phyloP scores from a whole-genome alignment of 2,329 filamentous ascomycete species.

The Fusarium virguliforme region DNA sequence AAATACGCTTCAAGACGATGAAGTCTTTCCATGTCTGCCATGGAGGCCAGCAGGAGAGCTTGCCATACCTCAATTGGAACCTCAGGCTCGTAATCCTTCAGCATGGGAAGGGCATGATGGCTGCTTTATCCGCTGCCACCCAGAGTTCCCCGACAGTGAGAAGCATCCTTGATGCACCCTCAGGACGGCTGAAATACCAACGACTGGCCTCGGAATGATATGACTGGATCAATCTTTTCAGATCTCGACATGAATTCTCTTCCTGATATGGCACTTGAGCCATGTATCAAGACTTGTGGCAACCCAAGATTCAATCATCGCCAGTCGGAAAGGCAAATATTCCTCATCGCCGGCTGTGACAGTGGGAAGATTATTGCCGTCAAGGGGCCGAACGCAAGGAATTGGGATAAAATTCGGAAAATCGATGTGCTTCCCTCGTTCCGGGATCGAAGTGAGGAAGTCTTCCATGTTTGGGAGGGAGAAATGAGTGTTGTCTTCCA shows the following conservation, averaged over 20 bases:
- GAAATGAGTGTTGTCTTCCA: too few species aligned
- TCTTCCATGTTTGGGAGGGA: too few species aligned
- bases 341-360: too few species aligned
- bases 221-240: slow-evolving; percentile 52
- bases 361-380: too few species aligned
- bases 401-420: too few species aligned
- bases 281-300: slow-evolving; percentile 58
- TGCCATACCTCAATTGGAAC: slow-evolving; percentile 60
- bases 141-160: slow-evolving; percentile 72
- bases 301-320: too few species aligned
- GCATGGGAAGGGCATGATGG: slow-evolving; percentile 56
- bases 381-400: too few species aligned
- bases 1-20: slow-evolving; percentile 62
- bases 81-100: slow-evolving; percentile 64
- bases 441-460: too few species aligned
- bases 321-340: too few species aligned
- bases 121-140: slow-evolving; percentile 69
- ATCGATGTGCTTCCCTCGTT: too few species aligned
- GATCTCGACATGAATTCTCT: slow-evolving; percentile 46
- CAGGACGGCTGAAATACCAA: slow-evolving; percentile 61
- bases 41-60: slow-evolving; percentile 62
- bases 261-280: slow-evolving; percentile 52
- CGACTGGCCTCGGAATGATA: slow-evolving; percentile 55
- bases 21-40: slow-evolving; percentile 64
- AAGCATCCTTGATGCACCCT: slow-evolving; percentile 68